phyloP scores from a whole-genome alignment of 768 basidiomycete genomes.

The Trametopsis cervina region DNA sequence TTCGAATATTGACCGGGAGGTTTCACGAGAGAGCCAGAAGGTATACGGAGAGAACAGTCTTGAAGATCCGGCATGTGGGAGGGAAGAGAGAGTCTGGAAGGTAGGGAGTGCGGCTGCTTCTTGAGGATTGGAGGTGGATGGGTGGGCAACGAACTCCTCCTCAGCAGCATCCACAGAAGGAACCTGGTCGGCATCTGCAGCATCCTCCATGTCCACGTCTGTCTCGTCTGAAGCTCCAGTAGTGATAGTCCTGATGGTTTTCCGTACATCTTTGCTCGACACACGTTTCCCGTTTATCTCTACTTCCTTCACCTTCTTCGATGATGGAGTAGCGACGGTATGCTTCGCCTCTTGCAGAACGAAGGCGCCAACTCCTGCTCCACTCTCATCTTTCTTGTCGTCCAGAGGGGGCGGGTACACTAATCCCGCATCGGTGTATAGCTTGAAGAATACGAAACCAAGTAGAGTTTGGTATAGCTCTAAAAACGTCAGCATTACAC shows the following conservation, averaged over 20 bases:
- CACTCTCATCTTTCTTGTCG: slow-evolving; percentile 70
- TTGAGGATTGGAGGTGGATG: slow-evolving; percentile 44
- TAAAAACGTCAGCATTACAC: slow-evolving; percentile 96
- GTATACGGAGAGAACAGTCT: slow-evolving; percentile 78
- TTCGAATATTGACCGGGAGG: slow-evolving; percentile 86
- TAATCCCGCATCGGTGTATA: slow-evolving; percentile 91
- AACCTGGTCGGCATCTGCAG: slow-evolving; percentile 18
- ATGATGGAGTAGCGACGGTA: slow-evolving; percentile 15
- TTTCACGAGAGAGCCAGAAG: slow-evolving; percentile 93
- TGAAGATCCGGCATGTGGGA: slow-evolving; percentile 50
- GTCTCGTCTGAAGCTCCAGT: slow-evolving; percentile 20
- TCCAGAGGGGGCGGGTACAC: slow-evolving; percentile 96
- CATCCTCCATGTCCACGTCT: slow-evolving; percentile 30
- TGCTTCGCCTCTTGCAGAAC: slow-evolving; percentile 48
- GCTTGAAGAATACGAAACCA: slow-evolving; percentile 93
- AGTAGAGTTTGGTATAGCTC: slow-evolving; percentile 97
- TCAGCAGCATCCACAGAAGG: slow-evolving; percentile 21
- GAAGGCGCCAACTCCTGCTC: slow-evolving; percentile 87
- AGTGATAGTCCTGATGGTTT: slow-evolving; percentile 52
- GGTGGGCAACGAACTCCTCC: slow-evolving; percentile 65
- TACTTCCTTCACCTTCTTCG: slow-evolving; percentile 25
- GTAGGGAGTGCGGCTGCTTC: slow-evolving; percentile 52
- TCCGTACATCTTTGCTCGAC: slow-evolving; percentile 53
- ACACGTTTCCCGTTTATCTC: slow-evolving; percentile 36
- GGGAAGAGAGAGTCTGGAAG: slow-evolving; percentile 53